These are phyloP conservation scores for slime mould (Dictyostelium discoideum) DNA, from an alignment of 78 protist species.

Conservation along the genomic window dicty_2.7 NC_007090.3:3395501-3396000, in stretches of 20 bases:
- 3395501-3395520: neutral
- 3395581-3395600: neutral
- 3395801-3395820: conserved; percentile 65
- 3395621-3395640: conserved; percentile 1
- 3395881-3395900: conserved; percentile 32
- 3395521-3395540: neutral
- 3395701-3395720: neutral
- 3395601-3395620: neutral
- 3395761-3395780: conserved; percentile 65
- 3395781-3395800: conserved; percentile 44
- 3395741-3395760: conserved; percentile 71
- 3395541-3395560: no score
- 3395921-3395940: neutral
- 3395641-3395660: conserved; percentile 44
- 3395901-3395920: conserved; percentile 36
- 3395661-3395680: neutral
- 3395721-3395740: conserved; percentile 11
- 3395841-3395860: conserved; percentile 52
- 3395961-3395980: conserved; percentile 51
- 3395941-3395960: conserved; percentile 37
- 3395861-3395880: conserved; percentile 27
- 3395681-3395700: neutral
- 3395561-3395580: neutral
- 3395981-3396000: conserved; percentile 58
- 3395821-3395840: conserved; percentile 64